Evolutionary conservation across 768 basidiomycete genomes (phyloP).

Genomic region (Rhizopogon vesiculosus): DNA sequence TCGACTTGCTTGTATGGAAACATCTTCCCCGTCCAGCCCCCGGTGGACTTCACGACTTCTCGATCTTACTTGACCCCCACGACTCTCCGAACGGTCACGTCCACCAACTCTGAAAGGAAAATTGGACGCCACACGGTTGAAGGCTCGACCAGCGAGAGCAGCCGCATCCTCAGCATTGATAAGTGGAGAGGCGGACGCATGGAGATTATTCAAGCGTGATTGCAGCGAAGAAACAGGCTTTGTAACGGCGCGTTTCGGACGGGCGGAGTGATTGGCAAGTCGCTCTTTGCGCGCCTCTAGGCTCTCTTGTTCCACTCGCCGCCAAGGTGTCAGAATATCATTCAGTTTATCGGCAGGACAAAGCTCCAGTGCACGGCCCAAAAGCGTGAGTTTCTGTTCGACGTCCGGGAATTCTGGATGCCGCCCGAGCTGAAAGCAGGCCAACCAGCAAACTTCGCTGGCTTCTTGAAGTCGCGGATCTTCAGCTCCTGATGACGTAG

Average conservation of each 20-base stretch:
- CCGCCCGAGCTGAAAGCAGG: constrained; percentile 83
- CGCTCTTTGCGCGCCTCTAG: constrained; percentile 45
- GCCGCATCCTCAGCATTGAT: constrained; percentile 75
- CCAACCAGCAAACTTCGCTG: constrained; percentile 84
- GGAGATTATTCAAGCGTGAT: constrained; percentile 59
- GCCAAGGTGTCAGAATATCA: constrained; percentile 77
- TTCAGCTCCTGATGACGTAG: constrained; percentile 20
- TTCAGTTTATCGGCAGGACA: constrained; percentile 79
- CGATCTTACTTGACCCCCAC: constrained; percentile 19
- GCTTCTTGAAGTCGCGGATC: constrained; percentile 51
- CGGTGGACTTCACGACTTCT: constrained; percentile 36
- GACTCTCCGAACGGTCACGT: constrained; percentile 18
- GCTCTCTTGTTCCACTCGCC: constrained; percentile 65
- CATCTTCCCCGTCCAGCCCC: constrained; percentile 50
- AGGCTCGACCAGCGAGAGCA: constrained; percentile 73
- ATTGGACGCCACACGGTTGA: constrained; percentile 70
- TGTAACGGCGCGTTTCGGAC: constrained; percentile 15
- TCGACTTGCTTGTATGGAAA: constrained; percentile 69
- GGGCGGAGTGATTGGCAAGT: constrained; percentile 20
- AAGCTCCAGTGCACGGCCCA: constrained; percentile 81
- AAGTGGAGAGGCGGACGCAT: constrained; percentile 64
- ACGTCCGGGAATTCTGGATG: constrained; percentile 73
- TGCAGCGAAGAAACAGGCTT: constrained; percentile 51
- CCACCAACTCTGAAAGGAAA: constrained; percentile 64
- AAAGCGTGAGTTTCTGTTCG: constrained; percentile 58